These are phyloP conservation scores for Scheffersomyces insectosa DNA, from an alignment of 1,139 yeast genomes.

Conservation along the genomic window DNA sequence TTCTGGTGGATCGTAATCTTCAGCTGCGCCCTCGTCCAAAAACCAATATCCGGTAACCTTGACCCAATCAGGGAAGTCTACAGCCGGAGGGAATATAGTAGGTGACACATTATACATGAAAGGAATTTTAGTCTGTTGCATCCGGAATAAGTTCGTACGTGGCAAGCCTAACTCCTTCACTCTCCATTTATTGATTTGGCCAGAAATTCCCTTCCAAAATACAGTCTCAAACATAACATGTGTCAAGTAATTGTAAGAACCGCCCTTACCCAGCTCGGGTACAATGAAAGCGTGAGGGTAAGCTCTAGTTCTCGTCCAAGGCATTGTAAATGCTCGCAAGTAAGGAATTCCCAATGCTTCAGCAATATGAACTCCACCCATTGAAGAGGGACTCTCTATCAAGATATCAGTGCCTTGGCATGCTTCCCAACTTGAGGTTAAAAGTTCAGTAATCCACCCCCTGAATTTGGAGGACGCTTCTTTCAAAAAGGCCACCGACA, in stretches of 20 bases:
- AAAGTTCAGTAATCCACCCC: constrained; percentile 76
- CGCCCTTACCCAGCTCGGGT: constrained; percentile 91
- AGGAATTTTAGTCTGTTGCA: constrained; percentile 82
- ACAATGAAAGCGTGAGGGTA: constrained; percentile 96
- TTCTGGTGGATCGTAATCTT: constrained; percentile 63
- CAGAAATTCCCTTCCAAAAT: constrained; percentile 91
- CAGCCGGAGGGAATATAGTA: constrained; percentile 83
- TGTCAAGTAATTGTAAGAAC: constrained; percentile 87
- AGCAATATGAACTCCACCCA: constrained; percentile 94
- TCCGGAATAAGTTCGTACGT: constrained; percentile 64
- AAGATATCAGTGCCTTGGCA: constrained; percentile 82
- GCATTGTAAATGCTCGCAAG: constrained; percentile 96
- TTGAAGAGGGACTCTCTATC: constrained; percentile 92
- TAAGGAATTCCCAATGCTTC: constrained; percentile 89
- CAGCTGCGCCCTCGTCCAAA: constrained; percentile 64
- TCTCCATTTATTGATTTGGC: constrained; percentile 89
- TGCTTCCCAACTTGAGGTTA: constrained; percentile 76
- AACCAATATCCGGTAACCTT: constrained; percentile 97
- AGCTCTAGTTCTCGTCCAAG: constrained; percentile 94
- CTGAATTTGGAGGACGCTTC: constrained; percentile 81
- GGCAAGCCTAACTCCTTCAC: constrained; percentile 62
- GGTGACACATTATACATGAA: constrained; percentile 90
- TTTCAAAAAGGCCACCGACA: constrained; percentile 77
- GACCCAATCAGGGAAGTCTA: constrained; percentile 93
- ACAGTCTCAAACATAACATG: constrained; percentile 91